Evolutionary conservation across 2,329 filamentous ascomycete genomes (phyloP).

Genomic region (Fusarium avenaceum): DNA sequence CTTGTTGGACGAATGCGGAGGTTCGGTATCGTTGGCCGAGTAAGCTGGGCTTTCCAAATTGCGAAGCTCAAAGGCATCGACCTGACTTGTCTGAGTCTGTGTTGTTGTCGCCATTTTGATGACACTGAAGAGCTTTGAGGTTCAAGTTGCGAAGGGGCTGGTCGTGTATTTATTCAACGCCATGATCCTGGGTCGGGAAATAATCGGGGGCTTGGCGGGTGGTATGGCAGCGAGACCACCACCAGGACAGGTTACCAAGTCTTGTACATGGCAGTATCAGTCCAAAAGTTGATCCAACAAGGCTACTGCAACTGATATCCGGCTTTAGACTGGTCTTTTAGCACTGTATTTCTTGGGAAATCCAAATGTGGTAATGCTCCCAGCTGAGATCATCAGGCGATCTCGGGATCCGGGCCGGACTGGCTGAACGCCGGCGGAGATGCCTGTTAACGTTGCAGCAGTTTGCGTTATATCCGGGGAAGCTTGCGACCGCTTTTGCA

Average conservation of each 20-base stretch:
- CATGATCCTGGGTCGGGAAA: background rate
- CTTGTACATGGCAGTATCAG: background rate
- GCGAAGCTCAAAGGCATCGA: conserved; percentile 11
- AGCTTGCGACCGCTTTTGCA: background rate
- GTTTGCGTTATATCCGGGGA: background rate
- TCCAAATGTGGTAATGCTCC: background rate
- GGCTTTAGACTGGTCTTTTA: background rate
- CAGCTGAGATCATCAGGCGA: background rate
- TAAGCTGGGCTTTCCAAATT: fast-evolving
- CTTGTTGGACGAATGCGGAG: background rate
- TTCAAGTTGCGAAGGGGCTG: background rate
- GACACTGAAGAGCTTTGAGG: fast-evolving
- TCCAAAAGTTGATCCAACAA: background rate
- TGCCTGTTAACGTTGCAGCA: background rate
- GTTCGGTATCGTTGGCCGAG: background rate
- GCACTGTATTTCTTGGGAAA: background rate
- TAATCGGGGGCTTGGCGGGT: conserved; percentile 11
- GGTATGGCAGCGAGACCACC: background rate
- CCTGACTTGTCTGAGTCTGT: conserved; percentile 1
- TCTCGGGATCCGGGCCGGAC: conserved; percentile 13
- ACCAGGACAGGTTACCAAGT: background rate
- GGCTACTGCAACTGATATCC: background rate
- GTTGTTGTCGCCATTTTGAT: conserved; percentile 27
- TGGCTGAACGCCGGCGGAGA: conserved; percentile 26
- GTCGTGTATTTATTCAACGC: conserved; percentile 20